Percentiles rank a stretch among this genome's conserved stretches.
Evolutionary conservation across 805 yeast species (phyloP).

Genomic region (Saccharomycopsis schoenii): DNA sequence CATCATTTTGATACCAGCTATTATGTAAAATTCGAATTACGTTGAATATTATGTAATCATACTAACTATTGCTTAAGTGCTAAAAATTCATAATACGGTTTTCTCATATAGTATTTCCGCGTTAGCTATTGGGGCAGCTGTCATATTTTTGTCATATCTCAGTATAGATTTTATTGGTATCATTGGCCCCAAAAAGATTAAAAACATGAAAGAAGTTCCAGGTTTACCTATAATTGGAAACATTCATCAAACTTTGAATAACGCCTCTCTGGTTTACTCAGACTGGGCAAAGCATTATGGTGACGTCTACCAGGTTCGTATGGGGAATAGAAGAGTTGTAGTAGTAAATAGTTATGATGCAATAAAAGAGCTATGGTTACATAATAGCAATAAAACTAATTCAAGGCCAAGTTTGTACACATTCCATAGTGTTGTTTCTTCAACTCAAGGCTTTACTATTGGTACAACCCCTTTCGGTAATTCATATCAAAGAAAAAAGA

Average conservation of each 20-base stretch:
- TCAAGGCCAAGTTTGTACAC: constrained; percentile 62
- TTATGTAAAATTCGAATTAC: too few relatives aligned
- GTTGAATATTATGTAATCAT: background rate
- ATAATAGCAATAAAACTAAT: constrained; percentile 40
- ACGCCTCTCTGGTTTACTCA: constrained; percentile 42
- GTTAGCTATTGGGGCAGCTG: background rate
- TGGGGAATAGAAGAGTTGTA: constrained; percentile 48
- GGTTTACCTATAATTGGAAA: constrained; percentile 46
- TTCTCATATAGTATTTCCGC: background rate
- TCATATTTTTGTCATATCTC: background rate
- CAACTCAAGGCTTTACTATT: constrained; percentile 47
- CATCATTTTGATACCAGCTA: background rate
- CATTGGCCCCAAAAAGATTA: constrained; percentile 26
- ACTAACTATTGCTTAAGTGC: background rate
- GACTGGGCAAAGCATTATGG: constrained; percentile 37
- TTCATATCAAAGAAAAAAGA: constrained; percentile 37
- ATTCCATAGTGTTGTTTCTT: constrained; percentile 53
- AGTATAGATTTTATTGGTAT: constrained; percentile 10
- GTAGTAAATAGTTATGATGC: constrained; percentile 59
- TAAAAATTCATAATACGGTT: background rate
- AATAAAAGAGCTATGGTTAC: constrained; percentile 44
- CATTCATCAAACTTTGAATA: constrained; percentile 32
- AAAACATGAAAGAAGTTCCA: constrained; percentile 34
- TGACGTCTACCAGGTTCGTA: constrained; percentile 48
- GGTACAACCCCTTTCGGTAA: constrained; percentile 56